phyloP scores from a whole-genome alignment of 164 flowering plant genomes.

The Chimonanthus salicifolius region DNA sequence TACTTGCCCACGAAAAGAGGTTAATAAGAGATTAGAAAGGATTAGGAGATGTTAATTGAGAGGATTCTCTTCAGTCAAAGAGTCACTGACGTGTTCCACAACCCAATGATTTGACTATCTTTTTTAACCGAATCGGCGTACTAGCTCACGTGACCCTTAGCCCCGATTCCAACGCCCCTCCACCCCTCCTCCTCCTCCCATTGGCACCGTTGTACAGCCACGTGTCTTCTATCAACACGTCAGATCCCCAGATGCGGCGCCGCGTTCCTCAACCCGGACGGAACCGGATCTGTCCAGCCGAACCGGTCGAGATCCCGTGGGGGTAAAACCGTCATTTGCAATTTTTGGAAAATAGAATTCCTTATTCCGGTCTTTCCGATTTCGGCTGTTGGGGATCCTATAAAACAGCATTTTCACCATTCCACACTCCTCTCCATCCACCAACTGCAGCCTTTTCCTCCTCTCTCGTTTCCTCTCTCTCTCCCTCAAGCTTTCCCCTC shows the following conservation, averaged over 20 bases:
- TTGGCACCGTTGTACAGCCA: background rate
- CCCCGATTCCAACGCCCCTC: background rate
- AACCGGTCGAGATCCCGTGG: too few relatives aligned
- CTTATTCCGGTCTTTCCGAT: constrained; percentile 16
- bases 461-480: constrained; percentile 1
- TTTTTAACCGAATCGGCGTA: constrained; percentile 24
- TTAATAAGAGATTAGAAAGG: background rate
- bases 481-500: background rate
- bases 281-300: background rate
- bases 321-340: background rate
- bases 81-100: constrained; percentile 8
- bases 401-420: constrained; percentile 44
- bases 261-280: constrained; percentile 12
- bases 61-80: constrained; percentile 13
- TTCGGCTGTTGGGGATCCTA: constrained; percentile 55
- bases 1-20: background rate
- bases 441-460: background rate
- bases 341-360: background rate
- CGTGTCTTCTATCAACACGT: background rate
- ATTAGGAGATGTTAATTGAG: background rate
- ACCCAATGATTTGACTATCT: constrained; percentile 29
- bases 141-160: constrained; percentile 38
- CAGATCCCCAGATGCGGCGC: background rate
- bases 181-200: background rate
- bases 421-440: constrained; percentile 8